Evolutionary conservation across 2,329 filamentous ascomycete genomes (phyloP), one percentile per base, ranked within the genome.

Genomic region (Aureobasidium melanogenum): DNA sequence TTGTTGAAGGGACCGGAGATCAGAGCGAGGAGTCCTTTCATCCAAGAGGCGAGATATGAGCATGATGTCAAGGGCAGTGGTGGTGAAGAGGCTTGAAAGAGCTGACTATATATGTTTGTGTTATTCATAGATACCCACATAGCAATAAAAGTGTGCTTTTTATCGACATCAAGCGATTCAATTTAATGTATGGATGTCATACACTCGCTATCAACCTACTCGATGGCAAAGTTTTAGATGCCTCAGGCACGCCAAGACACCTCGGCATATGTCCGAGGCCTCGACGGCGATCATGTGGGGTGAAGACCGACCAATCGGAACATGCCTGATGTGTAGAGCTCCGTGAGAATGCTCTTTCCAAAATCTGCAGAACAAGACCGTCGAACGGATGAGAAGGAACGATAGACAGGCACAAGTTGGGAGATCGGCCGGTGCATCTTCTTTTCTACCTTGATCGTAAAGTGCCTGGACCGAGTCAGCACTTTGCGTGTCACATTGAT

Each of bases 11-110:
- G 75, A 2, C 62, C 59, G 28, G 60, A 63, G 47, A 66, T 75
- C 26, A 64, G 74, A 22, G 66, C 63, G 44, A 65, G 68, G 43
- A 73, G 70, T 63, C 69, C 69, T 9, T 72, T 73, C 61, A 74
- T 73, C 22, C 63, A 51, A 19, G 50, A 66, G 50, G 64, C 64
- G 43, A 62, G 51, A 36, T 61, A 63, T 60, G 64, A 59, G 22
- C 54, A 57, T 47, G 54, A 57, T 47, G 41, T 57, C 41, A 57
- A 57, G 41, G 26, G n/a, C 9, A 17, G n/a, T 28, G 12, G n/a
- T 28, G 52, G 8, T 5, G 52, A 22, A 8, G 52, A 56, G 12
- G 52, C 15, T 22, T 56, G 52, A 39, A 15, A 30, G 32, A 1
- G 32, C 1, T 34, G 30, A 34, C 6, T 51, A 28, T 50, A 32